Evolutionary conservation across 1,139 yeast species (phyloP).

Genomic region (Zhuliangozyma parablackwelliae): DNA sequence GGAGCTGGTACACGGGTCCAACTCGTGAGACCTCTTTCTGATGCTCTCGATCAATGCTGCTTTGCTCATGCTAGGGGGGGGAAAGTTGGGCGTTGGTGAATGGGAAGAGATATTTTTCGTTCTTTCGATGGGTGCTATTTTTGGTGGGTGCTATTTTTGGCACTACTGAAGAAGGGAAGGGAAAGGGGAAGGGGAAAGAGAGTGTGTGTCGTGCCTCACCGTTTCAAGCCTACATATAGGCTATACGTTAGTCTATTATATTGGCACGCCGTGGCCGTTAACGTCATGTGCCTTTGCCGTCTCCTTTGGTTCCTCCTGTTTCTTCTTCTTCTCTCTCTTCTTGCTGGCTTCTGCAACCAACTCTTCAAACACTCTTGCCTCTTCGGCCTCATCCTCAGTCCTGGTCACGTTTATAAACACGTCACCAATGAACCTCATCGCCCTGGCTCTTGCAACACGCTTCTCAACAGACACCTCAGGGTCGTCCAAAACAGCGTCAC

Average conservation of each 20-base stretch:
- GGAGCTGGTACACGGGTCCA: slow-evolving; percentile 73
- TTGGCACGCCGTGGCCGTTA: no score
- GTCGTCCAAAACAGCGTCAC: slow-evolving; percentile 74
- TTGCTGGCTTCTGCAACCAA: slow-evolving; percentile 88
- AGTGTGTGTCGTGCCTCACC: no score
- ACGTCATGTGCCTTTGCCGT: no score
- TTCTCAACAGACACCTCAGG: slow-evolving; percentile 48
- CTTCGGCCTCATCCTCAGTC: slow-evolving; percentile 84
- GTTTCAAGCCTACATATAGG: no score
- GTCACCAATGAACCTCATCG: slow-evolving; percentile 66
- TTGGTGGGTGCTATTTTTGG: no score
- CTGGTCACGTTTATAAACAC: slow-evolving; percentile 65
- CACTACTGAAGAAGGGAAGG: no score
- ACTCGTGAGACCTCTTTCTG: slow-evolving; percentile 8
- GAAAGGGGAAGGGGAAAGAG: no score
- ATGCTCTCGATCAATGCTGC: slow-evolving; percentile 6
- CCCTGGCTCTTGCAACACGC: slow-evolving; percentile 75
- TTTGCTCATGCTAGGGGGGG: not conserved
- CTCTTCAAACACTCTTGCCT: slow-evolving; percentile 86
- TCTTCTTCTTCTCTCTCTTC: slow-evolving; percentile 58
- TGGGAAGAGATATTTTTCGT: no score
- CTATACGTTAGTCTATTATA: no score
- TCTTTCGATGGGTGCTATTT: no score
- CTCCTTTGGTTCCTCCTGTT: no score
- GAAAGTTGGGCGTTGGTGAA: no score